Conservation (phyloP, 2,329 filamentous ascomycete genomes). For the Tothia fuscella region DNA sequence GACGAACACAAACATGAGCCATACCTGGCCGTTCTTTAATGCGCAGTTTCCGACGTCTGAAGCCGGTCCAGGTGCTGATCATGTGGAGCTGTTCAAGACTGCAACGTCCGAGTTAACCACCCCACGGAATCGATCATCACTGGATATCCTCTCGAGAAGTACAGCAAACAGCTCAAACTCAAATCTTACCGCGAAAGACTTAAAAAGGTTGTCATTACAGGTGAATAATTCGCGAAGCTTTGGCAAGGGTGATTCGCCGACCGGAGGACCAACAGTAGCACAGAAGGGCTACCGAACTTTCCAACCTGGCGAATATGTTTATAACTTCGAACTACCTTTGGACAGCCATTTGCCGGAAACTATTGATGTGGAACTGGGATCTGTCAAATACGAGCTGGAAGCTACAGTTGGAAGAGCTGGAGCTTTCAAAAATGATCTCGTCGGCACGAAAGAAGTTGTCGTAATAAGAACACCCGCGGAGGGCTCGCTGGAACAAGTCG, state of each 20-base stretch:
- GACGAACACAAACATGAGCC: constrained; percentile 73
- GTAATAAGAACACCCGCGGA: constrained; percentile 80
- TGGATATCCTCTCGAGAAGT: background rate
- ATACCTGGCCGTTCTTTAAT: constrained; percentile 89
- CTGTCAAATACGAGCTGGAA: constrained; percentile 79
- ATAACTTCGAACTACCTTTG: constrained; percentile 72
- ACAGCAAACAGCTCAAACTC: background rate
- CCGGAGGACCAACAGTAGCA: constrained; percentile 43
- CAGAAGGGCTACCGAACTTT: constrained; percentile 82
- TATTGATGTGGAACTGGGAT: constrained; percentile 74
- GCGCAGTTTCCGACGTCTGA: constrained; percentile 51
- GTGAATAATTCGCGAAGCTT: constrained; percentile 77
- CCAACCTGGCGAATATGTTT: constrained; percentile 59
- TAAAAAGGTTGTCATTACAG: constrained; percentile 62
- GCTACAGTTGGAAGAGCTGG: constrained; percentile 75
- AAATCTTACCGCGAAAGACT: constrained; percentile 37
- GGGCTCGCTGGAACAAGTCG: constrained; percentile 77
- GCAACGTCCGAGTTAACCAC: constrained; percentile 20
- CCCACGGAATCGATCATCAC: background rate
- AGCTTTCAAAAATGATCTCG: constrained; percentile 78
- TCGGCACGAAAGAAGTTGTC: constrained; percentile 68
- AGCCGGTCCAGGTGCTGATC: constrained; percentile 50
- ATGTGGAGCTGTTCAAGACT: constrained; percentile 39
- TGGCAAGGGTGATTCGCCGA: constrained; percentile 59
- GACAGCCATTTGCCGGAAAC: constrained; percentile 73